phyloP scores from a whole-genome alignment of 2,329 filamentous ascomycete genomes.

The Cephalotrichum gorgonifer region DNA sequence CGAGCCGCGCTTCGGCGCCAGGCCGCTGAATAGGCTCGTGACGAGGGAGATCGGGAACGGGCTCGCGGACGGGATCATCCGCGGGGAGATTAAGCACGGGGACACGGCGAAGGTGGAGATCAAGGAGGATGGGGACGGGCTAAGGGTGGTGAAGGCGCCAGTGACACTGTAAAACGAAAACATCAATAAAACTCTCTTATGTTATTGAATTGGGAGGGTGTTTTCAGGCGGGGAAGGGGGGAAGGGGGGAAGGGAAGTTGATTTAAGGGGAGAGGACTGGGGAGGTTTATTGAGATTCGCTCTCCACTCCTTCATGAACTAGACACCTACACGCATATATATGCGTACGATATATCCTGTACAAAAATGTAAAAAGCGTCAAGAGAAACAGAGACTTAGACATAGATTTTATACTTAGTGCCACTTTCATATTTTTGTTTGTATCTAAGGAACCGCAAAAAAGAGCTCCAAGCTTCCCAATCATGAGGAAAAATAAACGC shows the following conservation, averaged over 20 bases:
- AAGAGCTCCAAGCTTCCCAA: too few species aligned
- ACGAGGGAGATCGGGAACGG: constrained; percentile 81
- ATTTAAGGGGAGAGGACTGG: constrained; percentile 34
- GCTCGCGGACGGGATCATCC: constrained; percentile 85
- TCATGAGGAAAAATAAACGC: too few species aligned
- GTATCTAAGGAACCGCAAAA: too few species aligned
- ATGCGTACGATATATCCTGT: too few species aligned
- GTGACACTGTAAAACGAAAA: too few species aligned
- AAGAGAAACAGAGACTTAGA: too few species aligned
- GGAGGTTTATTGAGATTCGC: neutral
- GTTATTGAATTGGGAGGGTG: too few species aligned
- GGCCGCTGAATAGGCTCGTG: constrained; percentile 85
- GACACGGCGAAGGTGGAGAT: constrained; percentile 63
- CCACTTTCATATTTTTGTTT: too few species aligned
- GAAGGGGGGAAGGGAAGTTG: constrained; percentile 51
- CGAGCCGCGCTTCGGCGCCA: constrained; percentile 81
- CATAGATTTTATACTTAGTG: too few species aligned
- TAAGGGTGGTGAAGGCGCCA: constrained; percentile 33
- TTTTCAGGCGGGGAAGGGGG: constrained; percentile 57
- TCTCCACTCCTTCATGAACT: neutral
- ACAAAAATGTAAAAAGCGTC: too few species aligned
- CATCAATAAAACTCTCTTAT: too few species aligned
- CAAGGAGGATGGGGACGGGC: constrained; percentile 46
- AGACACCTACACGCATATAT: too few species aligned
- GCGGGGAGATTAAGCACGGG: constrained; percentile 67